phyloP scores from a whole-genome alignment of 1,139 yeast species.

The Yamadazyma diospyri region DNA sequence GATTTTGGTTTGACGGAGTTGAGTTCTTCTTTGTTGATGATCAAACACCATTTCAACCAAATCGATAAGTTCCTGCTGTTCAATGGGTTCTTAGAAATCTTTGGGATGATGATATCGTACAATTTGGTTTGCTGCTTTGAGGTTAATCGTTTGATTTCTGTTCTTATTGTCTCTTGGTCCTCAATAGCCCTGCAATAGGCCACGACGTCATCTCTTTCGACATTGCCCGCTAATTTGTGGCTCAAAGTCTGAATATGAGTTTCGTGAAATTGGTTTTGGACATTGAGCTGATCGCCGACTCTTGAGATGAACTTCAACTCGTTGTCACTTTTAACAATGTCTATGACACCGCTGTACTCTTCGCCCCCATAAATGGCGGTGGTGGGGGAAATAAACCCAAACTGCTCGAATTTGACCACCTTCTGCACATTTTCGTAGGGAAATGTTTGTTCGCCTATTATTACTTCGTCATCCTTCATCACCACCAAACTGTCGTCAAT shows the following conservation, averaged over 20 bases:
- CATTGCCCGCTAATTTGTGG: constrained; percentile 1
- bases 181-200: constrained; percentile 33
- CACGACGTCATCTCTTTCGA: constrained; percentile 15
- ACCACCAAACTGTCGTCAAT: constrained; percentile 7
- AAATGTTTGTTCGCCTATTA: constrained; percentile 4
- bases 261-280: not conserved
- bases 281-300: not conserved
- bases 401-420: constrained; percentile 5
- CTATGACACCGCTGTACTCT: constrained; percentile 3
- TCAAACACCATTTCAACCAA: constrained; percentile 51
- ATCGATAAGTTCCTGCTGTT: constrained; percentile 28
- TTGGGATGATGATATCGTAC: constrained; percentile 31
- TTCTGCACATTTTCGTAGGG: constrained; percentile 3
- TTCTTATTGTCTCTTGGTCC: constrained; percentile 32
- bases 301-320: constrained; percentile 4
- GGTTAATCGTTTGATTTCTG: constrained; percentile 25
- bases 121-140: constrained; percentile 21
- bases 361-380: constrained; percentile 2
- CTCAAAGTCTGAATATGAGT: not conserved
- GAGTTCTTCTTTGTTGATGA: constrained; percentile 29
- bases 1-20: constrained; percentile 8
- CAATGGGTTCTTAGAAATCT: constrained; percentile 33
- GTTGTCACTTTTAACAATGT: constrained; percentile 2
- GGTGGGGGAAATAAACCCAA: constrained; percentile 5
- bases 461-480: constrained; percentile 9